Base-by-base conservation (phyloP, 495 filamentous ascomycete genomes). In the Pseudoneurospora amorphoporcata region DNA sequence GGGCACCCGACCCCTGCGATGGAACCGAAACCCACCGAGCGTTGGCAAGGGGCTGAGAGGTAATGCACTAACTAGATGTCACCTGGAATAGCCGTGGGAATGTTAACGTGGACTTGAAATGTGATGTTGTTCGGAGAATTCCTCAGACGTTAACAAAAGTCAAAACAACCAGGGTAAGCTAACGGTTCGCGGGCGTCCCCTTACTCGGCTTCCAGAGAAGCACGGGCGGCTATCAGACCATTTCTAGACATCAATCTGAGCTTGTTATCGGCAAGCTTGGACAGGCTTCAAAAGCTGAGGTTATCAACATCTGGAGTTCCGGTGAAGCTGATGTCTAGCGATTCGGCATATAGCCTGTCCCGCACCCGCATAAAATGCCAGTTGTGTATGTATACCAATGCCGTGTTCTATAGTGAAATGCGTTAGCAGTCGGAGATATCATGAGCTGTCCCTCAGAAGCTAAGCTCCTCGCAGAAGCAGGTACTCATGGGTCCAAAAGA, bases 61-160 rank as follows among this genome's bases (percentile, higher is more conserved):
- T 61, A 32, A 12, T 8, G 10, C 29, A 32, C 53, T 61, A 61
- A 61, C 23, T 3, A 3, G 29, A 19, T 53, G 19, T 29, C 19
- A 3, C 9, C 19, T 23, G 4, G 8, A 14, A 12, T 4, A 12
- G 8, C 23, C 23, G 19, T 8, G 19, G 9, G 1, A 5, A 10
- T 53, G 45, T 53, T 53, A 53, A 29, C 8, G 4, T 3, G 45
- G 45, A 12, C 9, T 29, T 23, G 4, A 2, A 23, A 16, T 32
- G 14, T 61, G 12, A 61, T 61, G 12, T 32, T 32, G 69, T 41
- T 72, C 73, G 73, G 73, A 70, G 69, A 74, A 69, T 74, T 74
- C 73, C 65, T 72, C 73, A 69, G 73, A 74, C 73, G 42, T 72
- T 14, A 32, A 35, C 14, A 45, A 68, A 23, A 23, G 23, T 23